Conservation (phyloP, 2,329 filamentous ascomycete species). For the Westerdykella aurantiaca region DNA sequence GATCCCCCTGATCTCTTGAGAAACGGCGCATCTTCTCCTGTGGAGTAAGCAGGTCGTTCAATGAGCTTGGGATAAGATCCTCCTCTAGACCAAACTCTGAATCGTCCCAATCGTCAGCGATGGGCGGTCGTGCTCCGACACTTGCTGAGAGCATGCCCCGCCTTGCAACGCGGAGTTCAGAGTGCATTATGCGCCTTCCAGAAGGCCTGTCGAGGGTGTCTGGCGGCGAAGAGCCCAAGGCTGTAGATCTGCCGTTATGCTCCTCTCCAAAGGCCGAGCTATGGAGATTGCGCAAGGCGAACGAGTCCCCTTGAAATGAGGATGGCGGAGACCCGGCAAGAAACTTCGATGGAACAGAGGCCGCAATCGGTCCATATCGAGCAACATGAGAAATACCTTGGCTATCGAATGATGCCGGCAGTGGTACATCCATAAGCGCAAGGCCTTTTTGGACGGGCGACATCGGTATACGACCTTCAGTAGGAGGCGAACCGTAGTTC, state of each 20-base stretch:
- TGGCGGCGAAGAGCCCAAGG: constrained; percentile 50
- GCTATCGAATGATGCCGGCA: constrained; percentile 93
- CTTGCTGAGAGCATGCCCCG: constrained; percentile 57
- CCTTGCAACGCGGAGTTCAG: constrained; percentile 53
- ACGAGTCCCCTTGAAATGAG: constrained; percentile 54
- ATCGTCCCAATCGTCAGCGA: constrained; percentile 48
- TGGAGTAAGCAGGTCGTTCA: constrained; percentile 59
- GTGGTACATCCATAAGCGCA: constrained; percentile 87
- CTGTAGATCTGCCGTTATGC: constrained; percentile 50
- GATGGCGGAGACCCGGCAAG: constrained; percentile 79
- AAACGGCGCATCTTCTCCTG: constrained; percentile 56
- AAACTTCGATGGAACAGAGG: constrained; percentile 88
- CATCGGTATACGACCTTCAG: constrained; percentile 65
- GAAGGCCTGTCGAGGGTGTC: constrained; percentile 60
- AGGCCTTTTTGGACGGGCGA: constrained; percentile 69
- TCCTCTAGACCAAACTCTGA: constrained; percentile 58
- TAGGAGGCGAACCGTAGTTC: constrained; percentile 77
- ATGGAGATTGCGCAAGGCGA: constrained; percentile 54
- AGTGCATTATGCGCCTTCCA: constrained; percentile 55
- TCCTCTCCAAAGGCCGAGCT: constrained; percentile 66
- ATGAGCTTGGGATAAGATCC: constrained; percentile 71
- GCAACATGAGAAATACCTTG: constrained; percentile 91
- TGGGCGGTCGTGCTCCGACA: constrained; percentile 45
- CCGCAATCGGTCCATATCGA: constrained; percentile 81
- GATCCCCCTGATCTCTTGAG: constrained; percentile 53